phyloP scores from a whole-genome alignment of 495 filamentous ascomycete genomes.

The Penicillium turbatum region DNA sequence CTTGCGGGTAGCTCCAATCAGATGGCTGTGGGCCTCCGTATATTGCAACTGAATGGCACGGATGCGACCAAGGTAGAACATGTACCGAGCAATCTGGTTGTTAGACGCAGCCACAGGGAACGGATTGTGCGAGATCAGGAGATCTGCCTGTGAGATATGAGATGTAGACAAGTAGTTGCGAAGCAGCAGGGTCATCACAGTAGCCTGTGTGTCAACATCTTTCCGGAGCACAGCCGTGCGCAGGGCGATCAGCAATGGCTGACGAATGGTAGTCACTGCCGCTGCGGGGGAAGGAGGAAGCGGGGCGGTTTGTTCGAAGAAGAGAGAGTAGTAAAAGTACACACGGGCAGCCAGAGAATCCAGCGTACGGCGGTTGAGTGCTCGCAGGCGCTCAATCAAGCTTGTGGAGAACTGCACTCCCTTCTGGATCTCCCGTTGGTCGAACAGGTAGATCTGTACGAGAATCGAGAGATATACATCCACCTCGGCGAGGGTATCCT shows the following conservation, averaged over 20 bases:
- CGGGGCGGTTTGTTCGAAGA: conserved; percentile 83
- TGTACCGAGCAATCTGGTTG: conserved; percentile 93
- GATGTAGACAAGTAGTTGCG: conserved; percentile 95
- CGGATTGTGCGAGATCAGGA: conserved; percentile 88
- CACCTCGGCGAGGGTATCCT: conserved; percentile 81
- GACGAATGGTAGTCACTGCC: conserved; percentile 77
- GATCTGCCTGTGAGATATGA: conserved; percentile 94
- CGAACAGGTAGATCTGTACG: conserved; percentile 82
- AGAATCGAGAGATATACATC: conserved; percentile 90
- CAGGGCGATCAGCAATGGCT: conserved; percentile 79
- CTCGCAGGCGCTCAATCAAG: conserved; percentile 78
- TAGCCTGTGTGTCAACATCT: conserved; percentile 92
- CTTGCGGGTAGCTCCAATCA: conserved; percentile 89
- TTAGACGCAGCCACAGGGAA: conserved; percentile 92
- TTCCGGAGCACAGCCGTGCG: conserved; percentile 92
- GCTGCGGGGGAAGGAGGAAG: conserved; percentile 83
- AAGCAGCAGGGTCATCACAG: conserved; percentile 87
- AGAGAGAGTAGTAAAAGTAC: conserved; percentile 96
- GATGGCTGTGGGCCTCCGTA: conserved; percentile 91
- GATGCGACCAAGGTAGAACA: conserved; percentile 94
- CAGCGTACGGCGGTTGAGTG: conserved; percentile 86
- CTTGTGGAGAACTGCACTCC: conserved; percentile 79
- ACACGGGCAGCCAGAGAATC: conserved; percentile 91
- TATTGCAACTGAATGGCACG: conserved; percentile 94
- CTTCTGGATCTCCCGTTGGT: conserved; percentile 69